Percentiles rank a stretch among this genome's conserved stretches.
Conservation (phyloP, 2,329 filamentous ascomycete species). For the Cercospora zeina region DNA sequence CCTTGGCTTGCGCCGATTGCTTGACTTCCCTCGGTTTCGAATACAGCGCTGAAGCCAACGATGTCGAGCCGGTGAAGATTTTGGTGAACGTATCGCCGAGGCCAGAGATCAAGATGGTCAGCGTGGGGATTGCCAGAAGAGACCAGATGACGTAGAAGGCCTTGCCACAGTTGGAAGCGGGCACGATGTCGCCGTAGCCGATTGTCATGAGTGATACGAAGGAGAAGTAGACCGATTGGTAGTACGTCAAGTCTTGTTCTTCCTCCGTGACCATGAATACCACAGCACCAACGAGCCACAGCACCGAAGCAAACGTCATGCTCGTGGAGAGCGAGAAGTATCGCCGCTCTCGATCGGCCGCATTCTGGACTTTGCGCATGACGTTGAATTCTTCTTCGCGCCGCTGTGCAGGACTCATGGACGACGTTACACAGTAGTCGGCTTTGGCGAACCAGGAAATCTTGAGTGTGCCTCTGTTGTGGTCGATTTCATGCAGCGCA, state of each 20-base stretch:
- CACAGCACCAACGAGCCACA: constrained; percentile 54
- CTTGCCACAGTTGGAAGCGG: constrained; percentile 53
- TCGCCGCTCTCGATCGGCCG: constrained; percentile 45
- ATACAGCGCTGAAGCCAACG: constrained; percentile 46
- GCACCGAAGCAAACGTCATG: constrained; percentile 42
- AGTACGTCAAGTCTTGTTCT: constrained; percentile 53
- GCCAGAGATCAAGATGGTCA: constrained; percentile 57
- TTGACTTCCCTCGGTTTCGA: neutral
- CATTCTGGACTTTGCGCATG: constrained; percentile 50
- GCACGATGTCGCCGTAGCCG: constrained; percentile 55
- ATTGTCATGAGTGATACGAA: constrained; percentile 57
- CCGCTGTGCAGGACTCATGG: constrained; percentile 41
- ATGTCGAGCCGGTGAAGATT: constrained; percentile 55
- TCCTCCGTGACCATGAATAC: constrained; percentile 53
- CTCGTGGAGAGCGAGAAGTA: constrained; percentile 47
- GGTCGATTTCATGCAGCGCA: constrained; percentile 44
- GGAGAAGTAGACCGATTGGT: constrained; percentile 55
- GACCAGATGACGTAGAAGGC: constrained; percentile 61
- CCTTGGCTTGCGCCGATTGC: neutral
- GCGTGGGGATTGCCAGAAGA: constrained; percentile 55
- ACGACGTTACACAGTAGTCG: constrained; percentile 47
- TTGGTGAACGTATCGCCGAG: constrained; percentile 59
- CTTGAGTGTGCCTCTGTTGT: constrained; percentile 45
- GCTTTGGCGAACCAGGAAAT: constrained; percentile 46
- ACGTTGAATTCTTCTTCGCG: constrained; percentile 54